These are phyloP conservation scores for Chaetomiaceae sp. DNA, from an alignment of 2,329 filamentous ascomycete species.

Conservation along the genomic window DNA sequence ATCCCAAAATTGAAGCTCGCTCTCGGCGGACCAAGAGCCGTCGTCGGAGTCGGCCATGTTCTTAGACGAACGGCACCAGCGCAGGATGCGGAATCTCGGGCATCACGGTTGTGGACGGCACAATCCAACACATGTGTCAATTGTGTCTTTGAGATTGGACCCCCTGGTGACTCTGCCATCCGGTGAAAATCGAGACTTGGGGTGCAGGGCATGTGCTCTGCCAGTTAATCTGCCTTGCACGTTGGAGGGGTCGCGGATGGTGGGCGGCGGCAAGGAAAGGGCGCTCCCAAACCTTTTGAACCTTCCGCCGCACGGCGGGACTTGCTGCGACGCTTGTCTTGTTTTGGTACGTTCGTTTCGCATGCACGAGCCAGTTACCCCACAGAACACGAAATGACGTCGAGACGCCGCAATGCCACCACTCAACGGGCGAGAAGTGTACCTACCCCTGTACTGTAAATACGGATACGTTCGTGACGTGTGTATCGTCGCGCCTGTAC, in stretches of 20 bases:
- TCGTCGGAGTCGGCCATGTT: constrained; percentile 65
- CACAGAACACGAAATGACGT: constrained; percentile 15
- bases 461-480: too few relatives aligned
- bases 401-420: not conserved
- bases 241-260: constrained; percentile 10
- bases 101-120: constrained; percentile 23
- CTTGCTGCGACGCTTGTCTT: constrained; percentile 16
- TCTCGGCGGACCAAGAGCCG: constrained; percentile 64
- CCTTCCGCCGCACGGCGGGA: too few relatives aligned
- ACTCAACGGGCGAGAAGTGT: not conserved
- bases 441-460: too few relatives aligned
- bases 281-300: not conserved
- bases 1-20: constrained; percentile 84
- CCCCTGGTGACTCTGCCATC: constrained; percentile 7
- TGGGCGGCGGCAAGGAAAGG: not conserved
- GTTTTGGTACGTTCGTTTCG: constrained; percentile 19
- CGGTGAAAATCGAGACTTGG: constrained; percentile 1
- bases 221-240: constrained; percentile 7
- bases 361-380: constrained; percentile 19
- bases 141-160: not conserved
- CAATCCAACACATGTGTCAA: constrained; percentile 8
- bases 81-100: constrained; percentile 8
- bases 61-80: constrained; percentile 24
- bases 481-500: too few relatives aligned
- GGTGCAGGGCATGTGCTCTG: constrained; percentile 2